These are phyloP conservation scores for Dryas drummondii DNA, from an alignment of 306 rosid species.

Conservation along the genomic window DNA sequence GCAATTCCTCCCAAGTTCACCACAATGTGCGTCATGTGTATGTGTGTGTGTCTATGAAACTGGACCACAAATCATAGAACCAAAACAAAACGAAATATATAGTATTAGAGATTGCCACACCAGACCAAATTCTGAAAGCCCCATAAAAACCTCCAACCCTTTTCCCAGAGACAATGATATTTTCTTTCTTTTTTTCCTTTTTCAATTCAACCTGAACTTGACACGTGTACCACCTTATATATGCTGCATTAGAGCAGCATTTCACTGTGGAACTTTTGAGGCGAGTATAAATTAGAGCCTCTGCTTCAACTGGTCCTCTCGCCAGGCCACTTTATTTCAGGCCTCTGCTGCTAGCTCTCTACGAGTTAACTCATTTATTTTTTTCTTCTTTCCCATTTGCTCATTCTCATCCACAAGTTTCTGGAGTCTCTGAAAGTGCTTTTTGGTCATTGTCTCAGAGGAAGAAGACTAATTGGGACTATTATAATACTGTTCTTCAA, in stretches of 20 bases:
- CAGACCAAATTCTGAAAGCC: slow-evolving; percentile 31
- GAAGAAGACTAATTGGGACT: background rate
- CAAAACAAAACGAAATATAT: slow-evolving; percentile 13
- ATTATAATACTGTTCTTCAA: too few species aligned
- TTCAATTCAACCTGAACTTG: slow-evolving; percentile 27
- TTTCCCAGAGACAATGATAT: slow-evolving; percentile 18
- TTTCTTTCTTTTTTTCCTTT: background rate
- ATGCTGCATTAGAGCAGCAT: slow-evolving; percentile 16
- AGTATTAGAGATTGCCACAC: slow-evolving; percentile 18
- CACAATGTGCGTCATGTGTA: background rate
- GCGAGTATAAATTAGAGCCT: slow-evolving; percentile 40
- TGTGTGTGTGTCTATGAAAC: background rate
- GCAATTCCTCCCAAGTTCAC: background rate
- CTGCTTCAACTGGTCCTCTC: slow-evolving; percentile 27
- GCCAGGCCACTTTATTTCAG: slow-evolving; percentile 29
- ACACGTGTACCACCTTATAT: slow-evolving; percentile 41
- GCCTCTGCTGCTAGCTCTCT: slow-evolving; percentile 5
- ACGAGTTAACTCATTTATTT: slow-evolving; percentile 16
- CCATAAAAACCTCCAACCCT: slow-evolving; percentile 31
- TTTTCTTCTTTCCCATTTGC: slow-evolving; percentile 9
- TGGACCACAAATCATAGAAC: slow-evolving; percentile 34
- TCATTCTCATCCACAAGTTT: background rate
- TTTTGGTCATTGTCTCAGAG: slow-evolving; percentile 28
- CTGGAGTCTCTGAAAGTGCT: slow-evolving; percentile 14
- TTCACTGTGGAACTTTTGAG: slow-evolving; percentile 7